Percentiles rank a stretch among this genome's conserved stretches.
phyloP scores from a whole-genome alignment of 108 stramenopile genomes.

The Cyclotella cryptica region DNA sequence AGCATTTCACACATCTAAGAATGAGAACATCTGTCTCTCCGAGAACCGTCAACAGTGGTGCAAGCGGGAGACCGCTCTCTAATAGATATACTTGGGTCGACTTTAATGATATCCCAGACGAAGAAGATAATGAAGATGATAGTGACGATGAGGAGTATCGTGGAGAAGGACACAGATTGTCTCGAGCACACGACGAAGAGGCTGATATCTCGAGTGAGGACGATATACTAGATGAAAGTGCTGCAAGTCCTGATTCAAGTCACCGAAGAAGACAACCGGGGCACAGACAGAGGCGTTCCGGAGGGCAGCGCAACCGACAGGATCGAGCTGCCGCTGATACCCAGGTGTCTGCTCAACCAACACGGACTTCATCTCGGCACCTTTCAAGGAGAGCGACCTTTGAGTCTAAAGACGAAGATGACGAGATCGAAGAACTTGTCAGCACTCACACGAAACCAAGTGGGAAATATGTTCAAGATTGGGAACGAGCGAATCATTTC shows the following conservation, averaged over 20 bases:
- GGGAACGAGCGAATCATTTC: conserved; percentile 60
- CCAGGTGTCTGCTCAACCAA: conserved; percentile 32
- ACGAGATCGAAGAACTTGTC: conserved; percentile 53
- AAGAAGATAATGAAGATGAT: conserved; percentile 61
- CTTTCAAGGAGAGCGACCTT: conserved; percentile 14
- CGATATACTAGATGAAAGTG: conserved; percentile 20
- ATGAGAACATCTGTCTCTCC: conserved; percentile 17
- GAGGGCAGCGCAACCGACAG: conserved; percentile 26
- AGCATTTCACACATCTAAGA: not conserved
- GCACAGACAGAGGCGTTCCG: conserved; percentile 13
- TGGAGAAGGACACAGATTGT: conserved; percentile 27
- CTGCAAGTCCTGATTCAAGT: not conserved
- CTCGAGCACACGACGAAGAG: conserved; percentile 37
- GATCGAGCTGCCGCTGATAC: conserved; percentile 19
- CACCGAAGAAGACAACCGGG: conserved; percentile 17
- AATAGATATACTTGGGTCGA: conserved; percentile 68
- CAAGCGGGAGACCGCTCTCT: conserved; percentile 46
- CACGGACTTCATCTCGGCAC: conserved; percentile 49
- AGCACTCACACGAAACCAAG: conserved; percentile 79
- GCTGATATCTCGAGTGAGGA: conserved; percentile 27
- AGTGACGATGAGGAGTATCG: conserved; percentile 73
- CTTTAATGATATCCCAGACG: conserved; percentile 61
- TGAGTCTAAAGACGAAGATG: conserved; percentile 63
- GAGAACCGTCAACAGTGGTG: conserved; percentile 11
- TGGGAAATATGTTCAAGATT: conserved; percentile 72